Percentiles rank a stretch among this genome's conserved stretches.
These are phyloP conservation scores for Ogataea methanolica DNA, from an alignment of 805 yeast genomes.

Conservation along the genomic window DNA sequence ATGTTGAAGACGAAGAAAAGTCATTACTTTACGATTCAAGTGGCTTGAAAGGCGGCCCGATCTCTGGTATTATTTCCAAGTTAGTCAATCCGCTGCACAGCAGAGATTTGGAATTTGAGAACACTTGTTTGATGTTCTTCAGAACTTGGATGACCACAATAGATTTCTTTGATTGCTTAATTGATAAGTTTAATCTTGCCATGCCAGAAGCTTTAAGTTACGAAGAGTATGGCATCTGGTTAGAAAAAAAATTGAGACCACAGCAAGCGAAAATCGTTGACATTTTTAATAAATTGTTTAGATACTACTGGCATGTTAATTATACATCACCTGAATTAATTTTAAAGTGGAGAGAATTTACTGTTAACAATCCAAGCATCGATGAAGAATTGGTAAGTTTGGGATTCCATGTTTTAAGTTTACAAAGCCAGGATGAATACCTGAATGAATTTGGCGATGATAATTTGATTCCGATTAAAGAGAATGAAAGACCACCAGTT, in stretches of 20 bases:
- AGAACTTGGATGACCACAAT: conserved; percentile 66
- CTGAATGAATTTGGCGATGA: conserved; percentile 17
- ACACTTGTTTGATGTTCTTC: conserved; percentile 71
- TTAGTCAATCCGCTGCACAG: conserved; percentile 67
- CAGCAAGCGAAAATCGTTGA: conserved; percentile 62
- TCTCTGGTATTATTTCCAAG: conserved; percentile 72
- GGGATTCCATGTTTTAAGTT: conserved; percentile 20
- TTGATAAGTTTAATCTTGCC: conserved; percentile 59
- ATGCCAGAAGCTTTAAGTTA: conserved; percentile 87
- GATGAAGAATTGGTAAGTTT: conserved; percentile 11
- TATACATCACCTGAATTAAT: conserved; percentile 46
- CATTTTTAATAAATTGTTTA: conserved; percentile 61
- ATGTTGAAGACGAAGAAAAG: conserved; percentile 54
- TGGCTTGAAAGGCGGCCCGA: conserved; percentile 83
- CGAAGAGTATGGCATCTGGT: conserved; percentile 78
- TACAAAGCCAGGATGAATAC: conserved; percentile 24
- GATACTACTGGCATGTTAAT: conserved; percentile 64
- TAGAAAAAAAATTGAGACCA: conserved; percentile 61
- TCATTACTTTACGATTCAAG: conserved; percentile 54
- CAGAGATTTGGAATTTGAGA: conserved; percentile 56
- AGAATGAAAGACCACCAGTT: conserved; percentile 15
- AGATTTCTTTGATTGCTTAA: conserved; percentile 54
- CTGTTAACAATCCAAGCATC: conserved; percentile 9
- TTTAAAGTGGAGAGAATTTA: conserved; percentile 23
- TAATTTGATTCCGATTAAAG: conserved; percentile 7